Conservation (phyloP, 768 basidiomycete species). For the Cystofilobasidium ferigula region DNA sequence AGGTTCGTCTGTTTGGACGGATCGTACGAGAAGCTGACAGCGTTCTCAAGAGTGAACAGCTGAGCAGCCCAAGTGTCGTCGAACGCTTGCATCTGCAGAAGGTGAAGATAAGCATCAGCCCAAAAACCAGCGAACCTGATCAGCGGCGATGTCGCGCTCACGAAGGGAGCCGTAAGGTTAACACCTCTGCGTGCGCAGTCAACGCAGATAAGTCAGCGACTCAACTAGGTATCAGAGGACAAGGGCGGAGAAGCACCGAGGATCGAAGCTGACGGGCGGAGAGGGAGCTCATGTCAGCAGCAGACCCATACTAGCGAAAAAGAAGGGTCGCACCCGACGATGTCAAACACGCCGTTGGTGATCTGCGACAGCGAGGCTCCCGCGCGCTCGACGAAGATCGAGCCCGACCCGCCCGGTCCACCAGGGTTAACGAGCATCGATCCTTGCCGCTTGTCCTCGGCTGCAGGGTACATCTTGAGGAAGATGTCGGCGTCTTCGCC, state of each 20-base stretch:
- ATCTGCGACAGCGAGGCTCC: neutral
- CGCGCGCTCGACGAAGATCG: neutral
- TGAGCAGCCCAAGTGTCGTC: neutral
- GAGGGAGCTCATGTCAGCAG: no score
- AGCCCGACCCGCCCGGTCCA: neutral
- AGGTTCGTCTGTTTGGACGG: neutral
- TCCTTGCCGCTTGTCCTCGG: neutral
- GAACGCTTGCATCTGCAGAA: no score
- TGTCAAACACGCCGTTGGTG: neutral
- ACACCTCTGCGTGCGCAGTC: neutral
- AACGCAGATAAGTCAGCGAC: no score
- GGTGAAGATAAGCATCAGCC: no score
- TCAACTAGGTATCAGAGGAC: no score
- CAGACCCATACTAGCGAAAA: no score
- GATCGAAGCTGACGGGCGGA: no score
- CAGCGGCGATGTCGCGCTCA: neutral
- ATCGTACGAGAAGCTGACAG: neutral
- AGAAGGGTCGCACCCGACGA: neutral
- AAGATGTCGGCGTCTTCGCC: constrained; percentile 6
- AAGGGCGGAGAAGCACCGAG: no score
- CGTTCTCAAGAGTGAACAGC: neutral
- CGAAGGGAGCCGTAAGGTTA: constrained; percentile 4
- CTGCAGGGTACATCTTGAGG: constrained; percentile 5
- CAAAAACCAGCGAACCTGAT: no score
- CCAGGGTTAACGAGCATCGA: constrained; percentile 3